Conservation (phyloP, 371 early-diverging fungal species). For the Zychaea mexicana region DNA sequence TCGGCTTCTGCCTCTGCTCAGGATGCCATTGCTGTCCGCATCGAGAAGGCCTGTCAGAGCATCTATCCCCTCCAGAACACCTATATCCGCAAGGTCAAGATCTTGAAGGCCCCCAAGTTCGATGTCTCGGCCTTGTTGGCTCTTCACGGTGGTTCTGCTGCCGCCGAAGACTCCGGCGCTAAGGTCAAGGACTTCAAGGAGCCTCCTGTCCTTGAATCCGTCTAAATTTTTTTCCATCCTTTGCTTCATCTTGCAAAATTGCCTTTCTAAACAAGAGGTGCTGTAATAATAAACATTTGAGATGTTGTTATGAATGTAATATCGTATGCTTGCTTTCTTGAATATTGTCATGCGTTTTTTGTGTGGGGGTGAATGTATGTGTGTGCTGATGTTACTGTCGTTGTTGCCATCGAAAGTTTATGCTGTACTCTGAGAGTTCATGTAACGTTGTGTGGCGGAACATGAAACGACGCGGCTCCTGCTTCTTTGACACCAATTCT, state of each 20-base stretch:
- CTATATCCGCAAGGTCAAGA: conserved; percentile 99
- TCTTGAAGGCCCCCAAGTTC: conserved; percentile 97
- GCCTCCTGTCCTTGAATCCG: conserved; percentile 76
- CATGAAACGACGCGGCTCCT: neutral
- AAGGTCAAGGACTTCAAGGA: conserved; percentile 86
- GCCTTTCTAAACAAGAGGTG: neutral
- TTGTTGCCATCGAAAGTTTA: no score
- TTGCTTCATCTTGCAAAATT: conserved; percentile 3
- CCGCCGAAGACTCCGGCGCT: conserved; percentile 83
- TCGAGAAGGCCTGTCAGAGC: conserved; percentile 96
- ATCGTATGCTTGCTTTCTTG: no score
- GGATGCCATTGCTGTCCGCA: conserved; percentile 93
- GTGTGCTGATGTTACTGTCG: no score
- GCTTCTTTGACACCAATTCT: neutral
- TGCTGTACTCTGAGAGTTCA: no score
- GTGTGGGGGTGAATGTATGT: neutral
- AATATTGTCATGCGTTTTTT: neutral
- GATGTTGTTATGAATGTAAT: neutral
- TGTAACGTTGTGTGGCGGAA: neutral
- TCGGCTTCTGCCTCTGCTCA: conserved; percentile 53
- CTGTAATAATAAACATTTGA: conserved; percentile 2
- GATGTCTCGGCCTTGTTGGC: conserved; percentile 96
- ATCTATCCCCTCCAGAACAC: conserved; percentile 99
- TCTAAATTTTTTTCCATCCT: conserved; percentile 52
- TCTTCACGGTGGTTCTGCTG: conserved; percentile 85